Evolutionary conservation across 1,139 yeast species (phyloP).

Genomic region (Candida neerlandica): DNA sequence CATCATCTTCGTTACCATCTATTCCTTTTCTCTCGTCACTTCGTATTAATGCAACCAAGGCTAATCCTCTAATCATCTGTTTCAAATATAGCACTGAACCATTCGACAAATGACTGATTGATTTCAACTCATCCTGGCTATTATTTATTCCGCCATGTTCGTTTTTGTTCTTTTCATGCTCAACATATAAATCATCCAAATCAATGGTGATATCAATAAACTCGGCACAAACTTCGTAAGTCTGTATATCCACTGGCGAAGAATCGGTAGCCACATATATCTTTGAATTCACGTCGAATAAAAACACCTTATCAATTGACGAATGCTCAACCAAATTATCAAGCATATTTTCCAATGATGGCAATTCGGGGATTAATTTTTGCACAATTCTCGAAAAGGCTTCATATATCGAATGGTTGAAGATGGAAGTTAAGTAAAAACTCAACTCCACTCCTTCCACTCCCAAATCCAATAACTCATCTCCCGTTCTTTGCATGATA

Average conservation of each 20-base stretch:
- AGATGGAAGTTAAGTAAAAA: slow-evolving; percentile 88
- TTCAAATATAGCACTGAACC: slow-evolving; percentile 81
- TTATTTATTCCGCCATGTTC: slow-evolving; percentile 3
- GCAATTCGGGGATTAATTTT: slow-evolving; percentile 84
- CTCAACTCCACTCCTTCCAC: slow-evolving; percentile 89
- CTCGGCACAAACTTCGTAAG: slow-evolving; percentile 96
- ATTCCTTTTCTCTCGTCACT: slow-evolving; percentile 45
- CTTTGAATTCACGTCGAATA: slow-evolving; percentile 91
- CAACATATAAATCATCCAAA: slow-evolving; percentile 70
- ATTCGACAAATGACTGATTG: slow-evolving; percentile 75
- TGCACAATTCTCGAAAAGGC: slow-evolving; percentile 94
- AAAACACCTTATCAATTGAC: slow-evolving; percentile 86
- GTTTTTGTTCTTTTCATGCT: slow-evolving; percentile 22
- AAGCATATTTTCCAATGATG: slow-evolving; percentile 83
- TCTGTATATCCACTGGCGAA: slow-evolving; percentile 91
- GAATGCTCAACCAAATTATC: slow-evolving; percentile 89
- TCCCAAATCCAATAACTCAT: slow-evolving; percentile 86
- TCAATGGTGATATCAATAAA: slow-evolving; percentile 94
- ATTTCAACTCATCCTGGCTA: slow-evolving; percentile 48
- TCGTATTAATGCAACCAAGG: slow-evolving; percentile 83
- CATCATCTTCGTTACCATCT: slow-evolving; percentile 24
- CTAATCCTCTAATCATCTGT: slow-evolving; percentile 92
- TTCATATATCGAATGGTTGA: slow-evolving; percentile 94
- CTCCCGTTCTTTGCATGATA: slow-evolving; percentile 94
- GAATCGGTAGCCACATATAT: slow-evolving; percentile 96